Percentiles rank a stretch among this genome's conserved stretches.
Conservation (phyloP, 208 protist species). For the Leishmania turanica region DNA sequence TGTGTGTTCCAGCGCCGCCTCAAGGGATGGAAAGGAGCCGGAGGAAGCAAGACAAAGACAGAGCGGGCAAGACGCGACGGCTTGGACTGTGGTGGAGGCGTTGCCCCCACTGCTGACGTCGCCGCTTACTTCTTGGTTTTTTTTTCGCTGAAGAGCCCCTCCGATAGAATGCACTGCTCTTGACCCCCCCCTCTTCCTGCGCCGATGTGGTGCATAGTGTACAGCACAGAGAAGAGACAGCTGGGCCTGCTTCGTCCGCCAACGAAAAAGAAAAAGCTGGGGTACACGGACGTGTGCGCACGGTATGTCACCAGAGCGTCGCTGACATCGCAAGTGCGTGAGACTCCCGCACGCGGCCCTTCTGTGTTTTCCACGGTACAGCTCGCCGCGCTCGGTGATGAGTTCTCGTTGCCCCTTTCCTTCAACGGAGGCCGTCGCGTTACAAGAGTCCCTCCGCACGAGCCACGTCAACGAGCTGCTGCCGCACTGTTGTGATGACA, state of each 20-base stretch:
- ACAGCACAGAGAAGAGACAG: not conserved
- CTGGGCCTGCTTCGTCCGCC: not conserved
- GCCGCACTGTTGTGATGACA: slow-evolving; percentile 61
- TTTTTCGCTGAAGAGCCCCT: not conserved
- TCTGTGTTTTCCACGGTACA: slow-evolving; percentile 10
- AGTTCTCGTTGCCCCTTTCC: not conserved
- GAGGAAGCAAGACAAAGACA: not conserved
- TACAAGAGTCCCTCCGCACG: slow-evolving; percentile 56
- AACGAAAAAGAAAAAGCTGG: not conserved
- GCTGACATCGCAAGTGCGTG: not conserved
- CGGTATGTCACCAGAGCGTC: not conserved
- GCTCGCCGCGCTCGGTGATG: not conserved
- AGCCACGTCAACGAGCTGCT: slow-evolving; percentile 69
- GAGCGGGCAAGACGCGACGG: not conserved
- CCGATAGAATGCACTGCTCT: too few species aligned
- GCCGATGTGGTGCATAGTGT: not conserved
- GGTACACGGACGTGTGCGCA: not conserved
- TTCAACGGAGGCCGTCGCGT: not conserved
- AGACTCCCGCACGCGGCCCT: not conserved
- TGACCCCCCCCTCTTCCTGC: not conserved
- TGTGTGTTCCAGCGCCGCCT: too few species aligned
- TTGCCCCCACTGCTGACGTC: too few species aligned
- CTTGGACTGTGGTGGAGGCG: not conserved
- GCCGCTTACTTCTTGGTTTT: not conserved
- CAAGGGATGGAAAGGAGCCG: not conserved